Conservation (phyloP, 2,329 filamentous ascomycete species). For the Cercospora sesami region DNA sequence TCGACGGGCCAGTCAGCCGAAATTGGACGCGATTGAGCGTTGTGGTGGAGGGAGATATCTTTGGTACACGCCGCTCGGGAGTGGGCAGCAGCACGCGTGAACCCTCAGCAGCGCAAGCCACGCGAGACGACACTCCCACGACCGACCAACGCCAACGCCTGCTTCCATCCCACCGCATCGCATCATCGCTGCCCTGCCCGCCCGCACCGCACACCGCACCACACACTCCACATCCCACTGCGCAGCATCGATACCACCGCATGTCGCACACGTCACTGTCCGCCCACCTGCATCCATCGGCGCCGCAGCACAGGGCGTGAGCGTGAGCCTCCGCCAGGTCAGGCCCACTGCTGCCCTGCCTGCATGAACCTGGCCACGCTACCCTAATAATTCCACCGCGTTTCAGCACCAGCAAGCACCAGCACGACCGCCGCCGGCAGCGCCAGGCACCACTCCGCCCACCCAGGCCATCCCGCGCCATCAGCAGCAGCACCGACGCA, state of each 20-base stretch:
- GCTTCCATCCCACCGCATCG: background rate
- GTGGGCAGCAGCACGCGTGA: slow-evolving; percentile 1
- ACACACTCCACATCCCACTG: background rate
- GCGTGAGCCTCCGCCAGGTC: background rate
- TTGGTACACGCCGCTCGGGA: slow-evolving; percentile 1
- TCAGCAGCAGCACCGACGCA: background rate
- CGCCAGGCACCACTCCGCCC: background rate
- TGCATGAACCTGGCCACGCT: background rate
- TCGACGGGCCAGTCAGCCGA: background rate
- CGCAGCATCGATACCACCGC: background rate
- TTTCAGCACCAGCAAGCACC: slow-evolving; percentile 4
- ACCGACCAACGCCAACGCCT: background rate
- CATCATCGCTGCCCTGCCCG: background rate
- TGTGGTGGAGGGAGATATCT: background rate
- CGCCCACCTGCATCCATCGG: background rate
- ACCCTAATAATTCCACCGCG: slow-evolving; percentile 3
- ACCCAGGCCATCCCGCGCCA: background rate
- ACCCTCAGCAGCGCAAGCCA: background rate
- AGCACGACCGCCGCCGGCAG: background rate
- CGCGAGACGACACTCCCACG: background rate
- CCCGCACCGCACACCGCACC: background rate
- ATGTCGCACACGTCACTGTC: background rate
- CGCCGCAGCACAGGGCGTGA: background rate
- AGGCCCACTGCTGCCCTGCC: background rate
- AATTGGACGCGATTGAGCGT: background rate